Conservation (phyloP, 2,329 filamentous ascomycete species). For the Teratosphaeria nubilosa region DNA sequence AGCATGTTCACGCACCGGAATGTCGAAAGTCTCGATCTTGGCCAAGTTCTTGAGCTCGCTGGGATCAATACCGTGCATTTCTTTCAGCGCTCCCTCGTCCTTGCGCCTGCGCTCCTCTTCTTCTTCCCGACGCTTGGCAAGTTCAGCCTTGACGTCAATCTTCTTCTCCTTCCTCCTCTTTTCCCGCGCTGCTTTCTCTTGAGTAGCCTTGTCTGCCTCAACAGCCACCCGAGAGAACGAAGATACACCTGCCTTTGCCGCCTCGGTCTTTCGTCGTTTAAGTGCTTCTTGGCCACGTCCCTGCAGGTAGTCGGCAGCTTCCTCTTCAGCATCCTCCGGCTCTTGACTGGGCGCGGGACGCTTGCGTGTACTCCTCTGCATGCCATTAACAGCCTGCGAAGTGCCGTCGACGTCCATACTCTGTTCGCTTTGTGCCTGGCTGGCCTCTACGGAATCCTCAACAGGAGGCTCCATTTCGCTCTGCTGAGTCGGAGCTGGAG, state of each 20-base stretch:
- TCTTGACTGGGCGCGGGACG: slow-evolving; percentile 13
- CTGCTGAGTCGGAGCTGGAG: slow-evolving; percentile 10
- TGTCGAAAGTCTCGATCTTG: slow-evolving; percentile 65
- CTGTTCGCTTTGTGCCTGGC: slow-evolving; percentile 12
- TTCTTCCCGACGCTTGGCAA: slow-evolving; percentile 39
- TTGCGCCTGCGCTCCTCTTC: slow-evolving; percentile 46
- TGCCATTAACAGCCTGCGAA: background rate
- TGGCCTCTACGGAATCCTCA: slow-evolving; percentile 10
- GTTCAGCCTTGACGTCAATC: slow-evolving; percentile 58
- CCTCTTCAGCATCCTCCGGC: slow-evolving; percentile 12
- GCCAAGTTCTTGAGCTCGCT: slow-evolving; percentile 63
- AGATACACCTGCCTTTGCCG: slow-evolving; percentile 30
- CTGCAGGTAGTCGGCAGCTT: slow-evolving; percentile 55
- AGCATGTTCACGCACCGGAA: slow-evolving; percentile 36
- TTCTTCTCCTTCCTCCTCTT: slow-evolving; percentile 27
- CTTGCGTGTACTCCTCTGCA: slow-evolving; percentile 16
- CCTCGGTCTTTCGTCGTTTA: slow-evolving; percentile 65
- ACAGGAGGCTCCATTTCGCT: slow-evolving; percentile 4
- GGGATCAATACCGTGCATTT: slow-evolving; percentile 56
- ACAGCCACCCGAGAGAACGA: slow-evolving; percentile 12
- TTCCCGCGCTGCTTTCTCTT: slow-evolving; percentile 12
- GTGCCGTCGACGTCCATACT: slow-evolving; percentile 13
- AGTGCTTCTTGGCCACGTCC: slow-evolving; percentile 64
- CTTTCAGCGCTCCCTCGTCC: slow-evolving; percentile 54
- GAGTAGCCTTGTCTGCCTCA: slow-evolving; percentile 4